Base-by-base conservation (phyloP, 108 stramenopile genomes). In the Nitzschia inconspicua region DNA sequence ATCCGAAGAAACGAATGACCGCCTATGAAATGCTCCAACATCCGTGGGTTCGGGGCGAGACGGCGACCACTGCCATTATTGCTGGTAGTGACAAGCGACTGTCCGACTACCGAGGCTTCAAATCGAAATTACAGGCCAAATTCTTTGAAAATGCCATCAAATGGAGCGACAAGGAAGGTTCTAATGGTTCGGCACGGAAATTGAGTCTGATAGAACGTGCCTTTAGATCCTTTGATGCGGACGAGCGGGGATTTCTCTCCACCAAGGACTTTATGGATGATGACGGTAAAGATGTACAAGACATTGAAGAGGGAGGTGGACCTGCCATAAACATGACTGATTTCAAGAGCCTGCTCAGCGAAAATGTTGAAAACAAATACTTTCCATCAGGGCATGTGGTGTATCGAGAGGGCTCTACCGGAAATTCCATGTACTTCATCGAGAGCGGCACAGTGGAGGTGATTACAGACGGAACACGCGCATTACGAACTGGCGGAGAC, bases 1-100 rank as follows among this genome's bases (percentile, higher is more conserved):
- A 88, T 67, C 85, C 89, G 2, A 70, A 74, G 19, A 55, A 69
- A 42, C 60, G 93, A 47, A 34, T 91, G 19, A 80, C 85, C 3
- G 93, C 93, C 10, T 60, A 70, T 32, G 79, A 93, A 72, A 83
- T 91, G 82, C 80, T 94, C 43, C 82, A 88, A 61, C 88, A 94
- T 80, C 93, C 93, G 2, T 94, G 93, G 93, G 82, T 94, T 0
- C 72, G 75, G 24, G 93, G 93, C 27, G 81, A 84, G 47, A 88
- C 93, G 18, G 89, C 93, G 11, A 76, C 71, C 20, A 81, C 65
- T 4, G 53, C 67, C 7, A 77, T 69, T n/a, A 94, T 94, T 46
- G 56, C 77, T 16, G 89, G 73, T 14, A 85, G 86, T 14, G 83
- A 85, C 57, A 72, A 78, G 52, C 65, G 74, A 9, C 67, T 94